Conservation (phyloP, 2,329 filamentous ascomycete species). For the Cladosporium velox region DNA sequence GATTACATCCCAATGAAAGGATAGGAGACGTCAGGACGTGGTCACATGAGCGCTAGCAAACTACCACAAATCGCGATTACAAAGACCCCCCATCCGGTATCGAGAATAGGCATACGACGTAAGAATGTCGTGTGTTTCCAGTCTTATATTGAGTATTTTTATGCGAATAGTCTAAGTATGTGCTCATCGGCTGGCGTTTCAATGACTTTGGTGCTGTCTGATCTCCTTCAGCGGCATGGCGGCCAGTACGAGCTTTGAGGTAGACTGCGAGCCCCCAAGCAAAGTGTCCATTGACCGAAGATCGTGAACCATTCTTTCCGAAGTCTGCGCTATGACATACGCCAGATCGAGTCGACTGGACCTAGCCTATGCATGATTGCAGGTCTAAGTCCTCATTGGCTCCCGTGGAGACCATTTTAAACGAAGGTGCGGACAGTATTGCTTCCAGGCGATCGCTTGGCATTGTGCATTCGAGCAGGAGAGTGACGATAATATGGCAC, state of each 20-base stretch:
- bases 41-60: background rate
- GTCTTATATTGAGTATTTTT: background rate
- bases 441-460: background rate
- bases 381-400: background rate
- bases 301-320: background rate
- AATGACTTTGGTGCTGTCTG: background rate
- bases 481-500: background rate
- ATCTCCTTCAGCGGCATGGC: background rate
- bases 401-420: background rate
- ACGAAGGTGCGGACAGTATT: background rate
- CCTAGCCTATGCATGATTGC: background rate
- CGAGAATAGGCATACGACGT: background rate
- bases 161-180: background rate
- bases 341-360: background rate
- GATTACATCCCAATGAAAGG: too few relatives aligned
- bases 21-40: background rate
- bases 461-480: background rate
- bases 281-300: background rate
- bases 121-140: background rate
- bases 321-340: background rate
- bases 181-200: background rate
- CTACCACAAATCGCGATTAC: background rate
- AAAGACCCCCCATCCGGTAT: background rate
- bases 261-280: background rate
- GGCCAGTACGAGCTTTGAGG: too few relatives aligned